These are phyloP conservation scores for Exophiala alcalophila DNA, from an alignment of 2,329 filamentous ascomycete genomes.

Conservation along the genomic window DNA sequence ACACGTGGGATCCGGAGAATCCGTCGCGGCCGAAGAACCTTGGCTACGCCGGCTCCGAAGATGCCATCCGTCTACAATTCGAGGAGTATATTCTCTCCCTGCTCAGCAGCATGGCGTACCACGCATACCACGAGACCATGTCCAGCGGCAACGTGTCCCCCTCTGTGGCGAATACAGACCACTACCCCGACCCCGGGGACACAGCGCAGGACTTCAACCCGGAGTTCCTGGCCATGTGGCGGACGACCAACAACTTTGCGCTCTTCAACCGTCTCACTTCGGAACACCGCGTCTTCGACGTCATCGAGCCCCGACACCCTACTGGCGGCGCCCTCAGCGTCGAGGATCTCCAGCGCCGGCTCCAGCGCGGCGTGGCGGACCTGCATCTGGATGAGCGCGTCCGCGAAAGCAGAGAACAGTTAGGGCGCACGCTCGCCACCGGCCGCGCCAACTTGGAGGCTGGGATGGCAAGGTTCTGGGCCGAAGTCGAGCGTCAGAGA, in stretches of 20 bases:
- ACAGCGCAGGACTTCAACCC: slow-evolving; percentile 77
- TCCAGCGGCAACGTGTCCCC: slow-evolving; percentile 5
- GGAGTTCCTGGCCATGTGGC: slow-evolving; percentile 87
- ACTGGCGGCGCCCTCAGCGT: slow-evolving; percentile 90
- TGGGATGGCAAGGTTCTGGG: slow-evolving; percentile 25
- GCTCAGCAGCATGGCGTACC: slow-evolving; percentile 85
- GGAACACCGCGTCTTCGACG: slow-evolving; percentile 82
- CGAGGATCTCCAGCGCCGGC: slow-evolving; percentile 86
- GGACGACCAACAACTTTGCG: slow-evolving; percentile 81
- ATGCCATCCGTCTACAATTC: slow-evolving; percentile 95
- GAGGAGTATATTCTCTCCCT: slow-evolving; percentile 93
- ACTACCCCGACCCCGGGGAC: slow-evolving; percentile 54
- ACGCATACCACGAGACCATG: slow-evolving; percentile 38
- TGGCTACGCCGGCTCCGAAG: slow-evolving; percentile 92
- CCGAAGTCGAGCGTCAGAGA: slow-evolving; percentile 24
- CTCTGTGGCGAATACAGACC: slow-evolving; percentile 49
- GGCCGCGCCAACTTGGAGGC: slow-evolving; percentile 67
- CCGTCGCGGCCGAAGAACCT: slow-evolving; percentile 88
- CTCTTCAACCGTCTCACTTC: slow-evolving; percentile 74
- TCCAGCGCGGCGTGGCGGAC: slow-evolving; percentile 89
- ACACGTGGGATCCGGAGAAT: slow-evolving; percentile 94
- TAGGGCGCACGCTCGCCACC: slow-evolving; percentile 82
- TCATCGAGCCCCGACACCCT: slow-evolving; percentile 88
- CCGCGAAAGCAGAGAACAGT: slow-evolving; percentile 74
- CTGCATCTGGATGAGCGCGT: slow-evolving; percentile 90